Evolutionary conservation across 805 yeast species (phyloP).

Genomic region (Cyberlindnera sargentensis): DNA sequence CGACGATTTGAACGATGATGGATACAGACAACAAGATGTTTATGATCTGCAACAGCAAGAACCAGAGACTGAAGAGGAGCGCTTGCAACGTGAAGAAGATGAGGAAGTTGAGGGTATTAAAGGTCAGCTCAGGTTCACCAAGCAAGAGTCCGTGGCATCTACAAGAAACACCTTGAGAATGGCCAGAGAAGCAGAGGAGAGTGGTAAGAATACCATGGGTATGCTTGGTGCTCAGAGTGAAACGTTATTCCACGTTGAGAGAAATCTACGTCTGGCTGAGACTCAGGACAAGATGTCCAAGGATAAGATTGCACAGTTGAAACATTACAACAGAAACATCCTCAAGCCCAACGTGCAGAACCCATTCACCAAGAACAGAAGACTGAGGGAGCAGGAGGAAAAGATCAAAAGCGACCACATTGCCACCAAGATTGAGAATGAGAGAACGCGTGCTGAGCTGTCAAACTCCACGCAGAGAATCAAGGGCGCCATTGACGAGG

Average conservation of each 20-base stretch:
- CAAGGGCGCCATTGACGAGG: conserved; percentile 48
- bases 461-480: conserved; percentile 64
- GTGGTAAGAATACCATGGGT: conserved; percentile 80
- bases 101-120: conserved; percentile 85
- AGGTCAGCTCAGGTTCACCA: conserved; percentile 73
- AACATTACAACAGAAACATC: conserved; percentile 71
- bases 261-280: conserved; percentile 66
- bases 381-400: conserved; percentile 69
- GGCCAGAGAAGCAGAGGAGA: conserved; percentile 65
- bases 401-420: conserved; percentile 54
- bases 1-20: conserved; percentile 25
- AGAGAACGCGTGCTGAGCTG: conserved; percentile 51
- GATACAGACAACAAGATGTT: conserved; percentile 21
- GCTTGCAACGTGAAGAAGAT: conserved; percentile 53
- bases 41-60: conserved; percentile 23
- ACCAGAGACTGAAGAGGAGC: conserved; percentile 21
- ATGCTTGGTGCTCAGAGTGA: conserved; percentile 93
- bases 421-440: conserved; percentile 55
- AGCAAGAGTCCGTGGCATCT: conserved; percentile 79
- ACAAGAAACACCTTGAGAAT: conserved; percentile 75
- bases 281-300: conserved; percentile 80
- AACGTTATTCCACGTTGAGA: conserved; percentile 72
- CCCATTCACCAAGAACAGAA: conserved; percentile 80
- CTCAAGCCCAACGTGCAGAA: conserved; percentile 75
- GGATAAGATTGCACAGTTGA: conserved; percentile 72